These are phyloP conservation scores for Fusarium nodosum DNA, from an alignment of 2,329 filamentous ascomycete species.

Conservation along the genomic window DNA sequence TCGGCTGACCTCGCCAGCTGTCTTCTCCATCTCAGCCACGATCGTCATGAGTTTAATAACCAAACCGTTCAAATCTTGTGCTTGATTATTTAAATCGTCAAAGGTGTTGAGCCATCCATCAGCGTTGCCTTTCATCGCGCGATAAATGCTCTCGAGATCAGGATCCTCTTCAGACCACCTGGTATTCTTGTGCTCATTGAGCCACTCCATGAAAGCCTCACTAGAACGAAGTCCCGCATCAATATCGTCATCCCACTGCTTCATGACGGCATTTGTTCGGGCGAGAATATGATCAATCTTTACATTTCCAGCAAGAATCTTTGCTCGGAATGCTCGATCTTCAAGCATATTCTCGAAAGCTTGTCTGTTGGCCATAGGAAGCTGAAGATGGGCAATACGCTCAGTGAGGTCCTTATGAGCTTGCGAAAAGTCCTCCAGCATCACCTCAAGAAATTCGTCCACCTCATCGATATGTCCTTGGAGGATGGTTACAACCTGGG, in stretches of 20 bases:
- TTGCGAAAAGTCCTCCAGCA: slow-evolving; percentile 85
- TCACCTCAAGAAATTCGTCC: slow-evolving; percentile 88
- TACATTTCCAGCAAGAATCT: slow-evolving; percentile 89
- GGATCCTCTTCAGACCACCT: slow-evolving; percentile 70
- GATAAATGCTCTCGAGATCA: slow-evolving; percentile 78
- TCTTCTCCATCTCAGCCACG: slow-evolving; percentile 86
- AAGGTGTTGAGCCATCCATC: slow-evolving; percentile 91
- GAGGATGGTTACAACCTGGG: slow-evolving; percentile 88
- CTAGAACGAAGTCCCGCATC: slow-evolving; percentile 82
- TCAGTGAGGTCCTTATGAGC: slow-evolving; percentile 84
- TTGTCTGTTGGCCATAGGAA: slow-evolving; percentile 85
- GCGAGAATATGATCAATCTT: slow-evolving; percentile 90
- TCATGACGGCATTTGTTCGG: slow-evolving; percentile 81
- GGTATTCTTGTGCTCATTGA: slow-evolving; percentile 74
- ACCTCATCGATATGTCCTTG: slow-evolving; percentile 95
- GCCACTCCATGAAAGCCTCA: slow-evolving; percentile 80
- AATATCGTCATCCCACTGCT: slow-evolving; percentile 83
- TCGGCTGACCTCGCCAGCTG: slow-evolving; percentile 85
- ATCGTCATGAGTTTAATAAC: slow-evolving; percentile 81
- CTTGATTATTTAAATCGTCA: slow-evolving; percentile 79
- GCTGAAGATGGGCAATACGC: slow-evolving; percentile 81
- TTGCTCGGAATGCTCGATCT: slow-evolving; percentile 83
- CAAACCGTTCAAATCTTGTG: slow-evolving; percentile 75
- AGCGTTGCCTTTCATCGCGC: slow-evolving; percentile 92
- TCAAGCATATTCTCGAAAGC: slow-evolving; percentile 91